These are phyloP conservation scores for Suillus occidentalis DNA, from an alignment of 768 basidiomycete species.

Conservation along the genomic window DNA sequence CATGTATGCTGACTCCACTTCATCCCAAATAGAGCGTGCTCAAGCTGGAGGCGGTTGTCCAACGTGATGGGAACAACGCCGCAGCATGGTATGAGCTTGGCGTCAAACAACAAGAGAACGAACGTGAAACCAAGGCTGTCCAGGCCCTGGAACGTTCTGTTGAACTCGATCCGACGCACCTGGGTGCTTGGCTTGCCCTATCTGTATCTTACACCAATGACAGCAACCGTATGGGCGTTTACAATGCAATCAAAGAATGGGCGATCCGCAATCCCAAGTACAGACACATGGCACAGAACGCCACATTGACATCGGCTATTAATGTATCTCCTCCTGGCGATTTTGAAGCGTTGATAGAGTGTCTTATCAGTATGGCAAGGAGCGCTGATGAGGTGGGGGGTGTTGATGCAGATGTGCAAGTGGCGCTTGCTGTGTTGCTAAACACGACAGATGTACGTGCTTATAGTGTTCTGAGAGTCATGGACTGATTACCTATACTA, in stretches of 20 bases:
- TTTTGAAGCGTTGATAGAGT: constrained; percentile 62
- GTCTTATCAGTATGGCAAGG: constrained; percentile 80
- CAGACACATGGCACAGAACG: constrained; percentile 41
- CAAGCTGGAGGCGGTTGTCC: constrained; percentile 87
- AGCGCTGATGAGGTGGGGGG: constrained; percentile 47
- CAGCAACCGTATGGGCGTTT: constrained; percentile 68
- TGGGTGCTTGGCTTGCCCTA: constrained; percentile 87
- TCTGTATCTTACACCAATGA: constrained; percentile 93
- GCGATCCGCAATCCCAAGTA: constrained; percentile 63
- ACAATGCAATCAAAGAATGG: constrained; percentile 86
- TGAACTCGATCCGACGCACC: constrained; percentile 73
- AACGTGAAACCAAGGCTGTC: constrained; percentile 89
- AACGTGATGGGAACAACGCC: constrained; percentile 69
- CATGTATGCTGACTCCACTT: constrained; percentile 16
- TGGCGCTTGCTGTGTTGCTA: constrained; percentile 89
- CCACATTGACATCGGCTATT: constrained; percentile 24
- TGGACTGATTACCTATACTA: constrained; percentile 9
- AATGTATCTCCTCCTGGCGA: constrained; percentile 28
- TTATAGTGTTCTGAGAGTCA: not conserved
- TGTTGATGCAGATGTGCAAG: constrained; percentile 93
- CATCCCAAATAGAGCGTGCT: constrained; percentile 65
- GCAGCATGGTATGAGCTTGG: constrained; percentile 89
- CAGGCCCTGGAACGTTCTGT: constrained; percentile 79
- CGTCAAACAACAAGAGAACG: constrained; percentile 97
- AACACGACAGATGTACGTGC: constrained; percentile 81